Conservation (phyloP, 2,329 filamentous ascomycete species). For the Gaeumannomyces tritici region DNA sequence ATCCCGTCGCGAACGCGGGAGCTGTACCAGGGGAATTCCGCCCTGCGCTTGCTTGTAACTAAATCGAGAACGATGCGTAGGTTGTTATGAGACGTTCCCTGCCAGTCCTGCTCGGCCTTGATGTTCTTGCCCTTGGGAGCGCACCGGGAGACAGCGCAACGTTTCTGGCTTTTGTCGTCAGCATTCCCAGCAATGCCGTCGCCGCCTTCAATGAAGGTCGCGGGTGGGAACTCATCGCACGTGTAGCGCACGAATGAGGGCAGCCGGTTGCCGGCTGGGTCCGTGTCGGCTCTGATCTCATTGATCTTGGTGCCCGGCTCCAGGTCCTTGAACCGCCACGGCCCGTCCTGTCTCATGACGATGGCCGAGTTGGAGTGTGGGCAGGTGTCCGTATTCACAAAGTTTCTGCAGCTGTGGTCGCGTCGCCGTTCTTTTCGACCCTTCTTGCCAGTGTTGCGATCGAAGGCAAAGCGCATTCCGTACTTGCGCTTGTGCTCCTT, state of each 20-base stretch:
- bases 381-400: slow-evolving; percentile 2
- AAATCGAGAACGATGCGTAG: neutral
- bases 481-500: slow-evolving; percentile 22
- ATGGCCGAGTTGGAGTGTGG: slow-evolving; percentile 7
- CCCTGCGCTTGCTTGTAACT: neutral
- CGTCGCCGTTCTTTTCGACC: slow-evolving; percentile 3
- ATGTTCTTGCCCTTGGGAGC: neutral
- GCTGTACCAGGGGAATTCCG: neutral
- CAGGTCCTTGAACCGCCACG: slow-evolving; percentile 2
- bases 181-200: neutral
- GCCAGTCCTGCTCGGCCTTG: slow-evolving; percentile 12
- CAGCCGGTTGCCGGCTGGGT: neutral
- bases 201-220: slow-evolving; percentile 17
- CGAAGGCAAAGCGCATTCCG: slow-evolving; percentile 35
- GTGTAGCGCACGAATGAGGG: slow-evolving; percentile 12
- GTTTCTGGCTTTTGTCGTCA: slow-evolving; percentile 3
- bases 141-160: slow-evolving; percentile 10
- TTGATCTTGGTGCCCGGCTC: slow-evolving; percentile 7
- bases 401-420: slow-evolving; percentile 5
- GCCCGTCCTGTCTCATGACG: slow-evolving; percentile 9
- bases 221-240: slow-evolving; percentile 21
- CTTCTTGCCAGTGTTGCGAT: slow-evolving; percentile 25
- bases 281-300: slow-evolving; percentile 1
- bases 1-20: neutral
- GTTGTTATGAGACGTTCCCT: neutral